Evolutionary conservation across 257 asterid species (phyloP), one percentile per base, ranked within the genome.

Genomic region (Datura wrightii): DNA sequence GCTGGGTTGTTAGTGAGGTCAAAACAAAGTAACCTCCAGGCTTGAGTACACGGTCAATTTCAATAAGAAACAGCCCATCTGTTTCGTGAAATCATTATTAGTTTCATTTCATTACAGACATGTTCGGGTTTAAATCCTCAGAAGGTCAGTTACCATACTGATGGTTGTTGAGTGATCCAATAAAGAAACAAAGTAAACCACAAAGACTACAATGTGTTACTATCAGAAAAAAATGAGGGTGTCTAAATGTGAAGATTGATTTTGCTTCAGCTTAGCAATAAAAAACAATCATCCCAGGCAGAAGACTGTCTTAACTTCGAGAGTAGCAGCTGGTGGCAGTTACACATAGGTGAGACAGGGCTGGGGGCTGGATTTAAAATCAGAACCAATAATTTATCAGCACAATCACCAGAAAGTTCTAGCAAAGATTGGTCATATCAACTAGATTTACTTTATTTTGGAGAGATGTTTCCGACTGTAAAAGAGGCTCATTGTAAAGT

Each of bases 11-110:
- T 81, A 97, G 94, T 72, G 98, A 92, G 88, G 98, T 94, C 86
- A 96, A 89, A 81, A 94, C 97, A 86, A 96, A 85, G 90, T 93
- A 96, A 83, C 98, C 98, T 87, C 99, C 99, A 8, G 99, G 99
- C 92, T 89, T 96, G 89, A 94, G 97, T 82, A 96, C 85, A 88
- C 99, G 95, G 86, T 96, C 99, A 79, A 93, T 93, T 92, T 96
- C 99, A 80, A 94, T 90, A 84, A 96, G 98, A 81, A 90, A 89
- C 86, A 91, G 83, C 62, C 98, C 97, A 89, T 91, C 98, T 96
- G 99, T 85, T 79, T 44, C 42, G 91, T 69, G 85, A 86, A 84
- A 42, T 24, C 69, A 89, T 65, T 67, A 85, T 89, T 60, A 89
- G 89, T 84, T 24, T 79, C 48, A 82, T 79, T 81, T 15, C 69